Conservation (phyloP, 306 rosid species). For the Lupinus albus region DNA sequence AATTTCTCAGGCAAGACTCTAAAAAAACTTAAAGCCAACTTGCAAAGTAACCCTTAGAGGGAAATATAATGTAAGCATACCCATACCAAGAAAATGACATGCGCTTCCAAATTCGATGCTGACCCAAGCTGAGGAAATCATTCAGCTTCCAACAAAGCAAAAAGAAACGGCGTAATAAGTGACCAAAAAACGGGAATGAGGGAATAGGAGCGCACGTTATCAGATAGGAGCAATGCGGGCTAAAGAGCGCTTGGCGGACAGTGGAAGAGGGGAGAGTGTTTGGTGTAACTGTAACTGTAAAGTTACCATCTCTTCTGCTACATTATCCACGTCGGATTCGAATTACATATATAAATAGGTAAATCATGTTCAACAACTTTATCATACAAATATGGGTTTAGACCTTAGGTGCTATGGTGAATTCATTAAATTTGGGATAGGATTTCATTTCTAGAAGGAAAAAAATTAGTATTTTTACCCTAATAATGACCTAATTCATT, state of each 20-base stretch:
- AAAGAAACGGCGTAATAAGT: not conserved
- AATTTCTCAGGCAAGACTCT: no score
- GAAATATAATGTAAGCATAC: conserved; percentile 40
- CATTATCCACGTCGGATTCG: not conserved
- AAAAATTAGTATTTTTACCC: no score
- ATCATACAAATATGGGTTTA: not conserved
- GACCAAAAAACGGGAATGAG: not conserved
- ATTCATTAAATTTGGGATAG: no score
- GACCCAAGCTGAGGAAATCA: conserved; percentile 82
- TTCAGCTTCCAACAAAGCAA: conserved; percentile 52
- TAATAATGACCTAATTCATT: no score
- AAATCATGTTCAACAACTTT: not conserved
- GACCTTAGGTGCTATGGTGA: no score
- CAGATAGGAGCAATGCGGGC: conserved; percentile 93
- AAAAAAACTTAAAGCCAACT: conserved; percentile 48
- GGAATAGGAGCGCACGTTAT: conserved; percentile 51
- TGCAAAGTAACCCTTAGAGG: not conserved
- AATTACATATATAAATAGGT: no score
- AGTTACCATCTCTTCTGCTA: not conserved
- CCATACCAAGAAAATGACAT: conserved; percentile 88
- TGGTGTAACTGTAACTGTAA: conserved; percentile 22
- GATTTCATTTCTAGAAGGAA: no score
- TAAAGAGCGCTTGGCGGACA: conserved; percentile 67
- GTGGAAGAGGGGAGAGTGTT: conserved; percentile 36
- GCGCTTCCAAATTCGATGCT: conserved; percentile 90